Evolutionary conservation across 805 yeast genomes (phyloP).

Genomic region (Kuraishia piskuri): DNA sequence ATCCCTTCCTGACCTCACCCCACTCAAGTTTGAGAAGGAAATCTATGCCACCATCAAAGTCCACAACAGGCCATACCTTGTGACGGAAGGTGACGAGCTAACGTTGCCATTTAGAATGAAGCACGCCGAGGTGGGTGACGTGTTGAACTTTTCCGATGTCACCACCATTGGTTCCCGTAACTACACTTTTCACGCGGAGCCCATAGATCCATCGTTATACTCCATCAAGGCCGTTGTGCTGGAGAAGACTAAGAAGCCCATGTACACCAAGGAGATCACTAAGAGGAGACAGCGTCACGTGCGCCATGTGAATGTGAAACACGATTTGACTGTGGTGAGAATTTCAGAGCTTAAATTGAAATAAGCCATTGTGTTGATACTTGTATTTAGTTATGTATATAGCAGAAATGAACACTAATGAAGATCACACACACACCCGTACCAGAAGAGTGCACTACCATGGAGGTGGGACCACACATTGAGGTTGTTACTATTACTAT

Average conservation of each 20-base stretch:
- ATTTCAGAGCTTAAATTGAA: conserved; percentile 62
- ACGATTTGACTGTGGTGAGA: conserved; percentile 68
- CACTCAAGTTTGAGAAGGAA: conserved; percentile 57
- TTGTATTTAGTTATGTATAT: background rate
- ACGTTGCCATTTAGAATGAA: conserved; percentile 72
- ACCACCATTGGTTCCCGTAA: conserved; percentile 80
- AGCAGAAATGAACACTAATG: background rate
- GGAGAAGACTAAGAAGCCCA: conserved; percentile 80
- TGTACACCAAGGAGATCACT: conserved; percentile 63
- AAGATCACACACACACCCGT: no score
- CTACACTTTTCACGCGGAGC: conserved; percentile 53
- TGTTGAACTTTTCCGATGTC: conserved; percentile 64
- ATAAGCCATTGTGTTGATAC: background rate
- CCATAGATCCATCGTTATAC: conserved; percentile 45
- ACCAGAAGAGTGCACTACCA: no score
- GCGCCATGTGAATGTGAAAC: conserved; percentile 58
- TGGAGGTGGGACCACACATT: no score
- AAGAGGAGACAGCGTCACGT: conserved; percentile 75
- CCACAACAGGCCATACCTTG: conserved; percentile 78
- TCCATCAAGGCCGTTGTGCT: conserved; percentile 67
- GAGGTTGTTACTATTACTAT: no score
- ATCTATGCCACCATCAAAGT: conserved; percentile 78
- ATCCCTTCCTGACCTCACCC: conserved; percentile 35
- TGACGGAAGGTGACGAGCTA: conserved; percentile 84
- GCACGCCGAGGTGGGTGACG: conserved; percentile 76